phyloP scores from a whole-genome alignment of 2,329 filamentous ascomycete species.

The Fonsecaea erecta region DNA sequence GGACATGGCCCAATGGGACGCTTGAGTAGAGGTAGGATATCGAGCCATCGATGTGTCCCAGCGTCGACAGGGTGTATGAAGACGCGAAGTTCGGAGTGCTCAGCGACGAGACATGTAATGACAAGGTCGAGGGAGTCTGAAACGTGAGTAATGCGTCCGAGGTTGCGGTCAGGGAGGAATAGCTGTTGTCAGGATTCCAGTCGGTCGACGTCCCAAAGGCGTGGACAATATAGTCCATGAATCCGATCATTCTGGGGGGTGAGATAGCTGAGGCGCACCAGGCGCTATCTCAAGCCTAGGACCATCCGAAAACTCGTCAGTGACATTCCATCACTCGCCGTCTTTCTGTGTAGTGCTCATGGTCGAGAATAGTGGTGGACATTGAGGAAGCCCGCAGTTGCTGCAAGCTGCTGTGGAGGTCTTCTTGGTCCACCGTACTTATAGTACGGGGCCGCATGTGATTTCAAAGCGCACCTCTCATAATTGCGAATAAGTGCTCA shows the following conservation, averaged over 20 bases:
- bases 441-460: background rate
- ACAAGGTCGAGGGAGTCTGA: constrained; percentile 78
- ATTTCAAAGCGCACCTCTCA: background rate
- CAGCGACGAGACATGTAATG: constrained; percentile 86
- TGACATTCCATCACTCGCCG: background rate
- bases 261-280: constrained; percentile 13
- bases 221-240: constrained; percentile 95
- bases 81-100: constrained; percentile 92
- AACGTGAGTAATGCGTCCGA: constrained; percentile 88
- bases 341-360: background rate
- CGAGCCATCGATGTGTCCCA: constrained; percentile 94
- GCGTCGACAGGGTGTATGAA: constrained; percentile 85
- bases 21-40: constrained; percentile 96
- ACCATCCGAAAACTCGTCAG: constrained; percentile 12
- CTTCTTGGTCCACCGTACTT: background rate
- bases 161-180: constrained; percentile 82
- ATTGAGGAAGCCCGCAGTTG: background rate
- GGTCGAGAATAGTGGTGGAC: background rate
- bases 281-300: constrained; percentile 31
- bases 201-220: constrained; percentile 84
- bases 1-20: constrained; percentile 68
- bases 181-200: constrained; percentile 92
- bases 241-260: constrained; percentile 74
- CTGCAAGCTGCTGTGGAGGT: background rate
- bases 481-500: background rate